Conservation (phyloP, 345 rosid species). For the Eutrema heterophyllum region DNA sequence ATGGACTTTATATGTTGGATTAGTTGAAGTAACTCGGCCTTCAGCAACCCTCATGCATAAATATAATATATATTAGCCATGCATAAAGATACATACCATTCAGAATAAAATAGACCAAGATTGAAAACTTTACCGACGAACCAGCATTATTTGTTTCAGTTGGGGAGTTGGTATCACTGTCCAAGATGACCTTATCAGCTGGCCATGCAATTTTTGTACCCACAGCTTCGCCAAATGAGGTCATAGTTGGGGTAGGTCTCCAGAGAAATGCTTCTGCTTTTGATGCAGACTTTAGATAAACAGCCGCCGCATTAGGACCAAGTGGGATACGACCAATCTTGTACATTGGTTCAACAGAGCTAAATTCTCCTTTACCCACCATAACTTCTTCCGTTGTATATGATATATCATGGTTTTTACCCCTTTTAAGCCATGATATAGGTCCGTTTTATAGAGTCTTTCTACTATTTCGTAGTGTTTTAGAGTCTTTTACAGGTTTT, state of each 20-base stretch:
- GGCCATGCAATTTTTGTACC: background rate
- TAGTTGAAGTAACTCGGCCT: background rate
- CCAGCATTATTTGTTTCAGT: too few species aligned
- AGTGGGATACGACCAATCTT: background rate
- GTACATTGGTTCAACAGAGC: background rate
- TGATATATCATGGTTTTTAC: too few species aligned
- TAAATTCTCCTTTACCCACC: too few species aligned
- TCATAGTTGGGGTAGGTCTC: background rate
- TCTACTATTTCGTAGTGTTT: too few species aligned
- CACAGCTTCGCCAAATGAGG: background rate
- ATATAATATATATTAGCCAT: too few species aligned
- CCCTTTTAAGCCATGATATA: too few species aligned
- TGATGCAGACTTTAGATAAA: background rate
- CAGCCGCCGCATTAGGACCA: background rate
- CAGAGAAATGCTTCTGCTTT: background rate
- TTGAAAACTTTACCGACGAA: too few species aligned
- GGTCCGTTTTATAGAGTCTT: too few species aligned
- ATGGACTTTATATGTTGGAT: background rate
- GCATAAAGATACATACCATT: too few species aligned
- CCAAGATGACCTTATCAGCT: background rate
- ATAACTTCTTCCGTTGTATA: too few species aligned
- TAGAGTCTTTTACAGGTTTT: too few species aligned
- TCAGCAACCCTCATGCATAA: background rate
- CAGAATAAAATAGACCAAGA: too few species aligned
- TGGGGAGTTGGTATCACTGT: background rate